A percentile compares a stretch with the other conserved stretches of the same genome.
Evolutionary conservation across 257 asterid genomes (phyloP).

Genomic region (Handroanthus guayacan): DNA sequence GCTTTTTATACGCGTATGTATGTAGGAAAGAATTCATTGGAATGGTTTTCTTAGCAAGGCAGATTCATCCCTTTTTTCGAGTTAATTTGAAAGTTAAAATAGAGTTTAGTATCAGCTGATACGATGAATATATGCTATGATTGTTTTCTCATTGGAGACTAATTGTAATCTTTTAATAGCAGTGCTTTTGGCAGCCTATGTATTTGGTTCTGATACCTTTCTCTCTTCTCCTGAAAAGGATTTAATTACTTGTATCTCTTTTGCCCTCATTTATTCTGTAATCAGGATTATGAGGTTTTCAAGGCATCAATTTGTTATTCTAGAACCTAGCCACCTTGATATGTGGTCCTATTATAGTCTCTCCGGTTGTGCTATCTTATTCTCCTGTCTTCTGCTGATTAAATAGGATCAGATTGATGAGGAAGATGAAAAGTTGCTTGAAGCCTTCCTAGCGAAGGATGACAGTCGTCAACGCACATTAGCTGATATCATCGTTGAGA

Average conservation of each 20-base stretch:
- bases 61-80: not conserved
- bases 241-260: slow-evolving; percentile 11
- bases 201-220: not conserved
- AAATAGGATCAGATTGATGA: slow-evolving; percentile 70
- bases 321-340: slow-evolving; percentile 4
- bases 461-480: slow-evolving; percentile 72
- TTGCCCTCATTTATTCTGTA: not conserved
- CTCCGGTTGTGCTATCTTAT: not conserved
- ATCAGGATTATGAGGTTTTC: not conserved
- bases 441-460: slow-evolving; percentile 71
- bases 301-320: not conserved
- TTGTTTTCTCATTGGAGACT: not conserved
- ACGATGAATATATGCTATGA: not conserved
- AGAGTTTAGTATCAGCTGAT: not conserved
- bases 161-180: no score
- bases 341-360: not conserved
- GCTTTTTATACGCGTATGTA: not conserved
- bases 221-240: not conserved
- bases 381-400: not conserved
- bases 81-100: not conserved
- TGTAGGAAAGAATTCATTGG: not conserved
- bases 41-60: not conserved
- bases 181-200: not conserved
- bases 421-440: slow-evolving; percentile 76
- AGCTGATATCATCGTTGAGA: slow-evolving; percentile 79